Evolutionary conservation across 192 early-diverging fungal species (phyloP).

Genomic region (Rhizophagus clarus): DNA sequence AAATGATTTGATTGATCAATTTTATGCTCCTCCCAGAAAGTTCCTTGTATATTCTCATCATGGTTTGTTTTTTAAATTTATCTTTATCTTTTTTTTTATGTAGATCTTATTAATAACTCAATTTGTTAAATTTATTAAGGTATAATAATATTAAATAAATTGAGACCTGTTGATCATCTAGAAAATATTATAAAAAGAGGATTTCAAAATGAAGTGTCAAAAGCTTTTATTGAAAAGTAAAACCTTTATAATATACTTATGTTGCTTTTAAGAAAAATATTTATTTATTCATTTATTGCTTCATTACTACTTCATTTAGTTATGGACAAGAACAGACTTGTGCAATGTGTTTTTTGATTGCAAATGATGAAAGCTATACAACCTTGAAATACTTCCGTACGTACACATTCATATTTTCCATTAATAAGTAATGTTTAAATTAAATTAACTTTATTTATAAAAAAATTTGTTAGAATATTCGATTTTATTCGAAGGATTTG

Average conservation of each 20-base stretch:
- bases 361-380: neutral
- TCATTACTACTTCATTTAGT: neutral
- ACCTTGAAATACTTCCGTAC: constrained; percentile 1
- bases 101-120: neutral
- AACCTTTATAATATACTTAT: too few relatives aligned
- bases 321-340: constrained; percentile 23
- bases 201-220: neutral
- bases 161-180: constrained; percentile 20
- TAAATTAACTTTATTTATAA: neutral
- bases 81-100: neutral
- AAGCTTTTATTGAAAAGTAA: constrained; percentile 16
- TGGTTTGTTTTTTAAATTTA: neutral
- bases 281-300: neutral
- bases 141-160: neutral
- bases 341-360: constrained; percentile 23
- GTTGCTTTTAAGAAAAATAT: neutral
- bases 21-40: constrained; percentile 8
- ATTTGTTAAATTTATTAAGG: neutral
- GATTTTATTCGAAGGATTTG: constrained; percentile 24
- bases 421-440: neutral
- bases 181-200: constrained; percentile 2
- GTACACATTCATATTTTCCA: neutral
- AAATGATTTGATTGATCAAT: constrained; percentile 31
- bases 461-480: neutral
- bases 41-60: constrained; percentile 24